Evolutionary conservation across 768 basidiomycete genomes (phyloP).

Genomic region (Dendrothele bispora): DNA sequence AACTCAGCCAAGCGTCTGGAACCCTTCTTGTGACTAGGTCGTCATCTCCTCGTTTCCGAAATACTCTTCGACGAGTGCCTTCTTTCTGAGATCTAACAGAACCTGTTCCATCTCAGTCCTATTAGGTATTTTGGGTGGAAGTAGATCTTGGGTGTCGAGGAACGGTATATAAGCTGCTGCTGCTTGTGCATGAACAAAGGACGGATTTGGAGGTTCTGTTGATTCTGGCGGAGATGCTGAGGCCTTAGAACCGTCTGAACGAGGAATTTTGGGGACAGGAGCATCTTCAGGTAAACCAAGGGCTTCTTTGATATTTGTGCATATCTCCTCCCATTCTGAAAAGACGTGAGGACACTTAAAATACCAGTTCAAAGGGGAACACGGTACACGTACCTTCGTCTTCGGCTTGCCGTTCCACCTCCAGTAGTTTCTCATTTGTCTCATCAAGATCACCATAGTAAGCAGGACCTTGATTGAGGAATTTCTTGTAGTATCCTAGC

Average conservation of each 20-base stretch:
- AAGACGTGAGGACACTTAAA: neutral
- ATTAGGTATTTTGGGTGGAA: slow-evolving; percentile 75
- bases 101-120: slow-evolving; percentile 78
- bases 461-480: slow-evolving; percentile 79
- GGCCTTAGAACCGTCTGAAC: neutral
- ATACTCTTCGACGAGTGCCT: slow-evolving; percentile 78
- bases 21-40: too few species aligned
- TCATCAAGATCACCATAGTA: slow-evolving; percentile 96
- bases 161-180: slow-evolving; percentile 74
- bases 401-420: slow-evolving; percentile 72
- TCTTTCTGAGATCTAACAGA: slow-evolving; percentile 75
- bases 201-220: slow-evolving; percentile 23
- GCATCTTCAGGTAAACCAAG: slow-evolving; percentile 53
- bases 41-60: slow-evolving; percentile 41
- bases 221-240: slow-evolving; percentile 11
- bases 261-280: slow-evolving; percentile 37
- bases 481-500: slow-evolving; percentile 80
- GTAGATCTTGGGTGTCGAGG: slow-evolving; percentile 67
- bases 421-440: slow-evolving; percentile 57
- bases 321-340: slow-evolving; percentile 69
- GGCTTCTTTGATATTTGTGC: slow-evolving; percentile 49
- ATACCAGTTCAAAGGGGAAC: neutral
- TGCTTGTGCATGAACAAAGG: slow-evolving; percentile 47
- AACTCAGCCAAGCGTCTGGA: too few species aligned
- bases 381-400: slow-evolving; percentile 56